phyloP scores from a whole-genome alignment of 192 early-diverging fungal species.

The Coemansia asiatica region DNA sequence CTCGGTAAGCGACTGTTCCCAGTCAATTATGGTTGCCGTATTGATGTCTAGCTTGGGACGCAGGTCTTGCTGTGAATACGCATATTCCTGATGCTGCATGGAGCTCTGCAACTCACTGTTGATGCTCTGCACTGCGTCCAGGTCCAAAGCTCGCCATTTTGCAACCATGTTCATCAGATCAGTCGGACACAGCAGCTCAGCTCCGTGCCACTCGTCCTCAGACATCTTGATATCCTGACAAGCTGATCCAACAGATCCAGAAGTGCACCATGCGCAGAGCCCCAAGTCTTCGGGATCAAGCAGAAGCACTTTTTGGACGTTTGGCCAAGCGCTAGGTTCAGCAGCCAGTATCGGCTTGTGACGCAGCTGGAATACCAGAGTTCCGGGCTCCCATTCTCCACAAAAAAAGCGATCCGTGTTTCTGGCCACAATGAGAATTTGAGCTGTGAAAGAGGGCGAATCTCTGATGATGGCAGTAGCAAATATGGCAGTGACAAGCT shows the following conservation, averaged over 20 bases:
- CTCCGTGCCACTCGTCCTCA: neutral
- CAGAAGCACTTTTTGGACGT: conserved; percentile 3
- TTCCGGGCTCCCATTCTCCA: conserved; percentile 15
- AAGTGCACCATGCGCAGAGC: conserved; percentile 7
- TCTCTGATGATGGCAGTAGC: conserved; percentile 16
- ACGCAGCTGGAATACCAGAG: conserved; percentile 21
- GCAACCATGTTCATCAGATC: neutral
- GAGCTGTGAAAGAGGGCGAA: conserved; percentile 1
- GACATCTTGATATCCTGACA: too few relatives aligned
- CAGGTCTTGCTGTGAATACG: conserved; percentile 16
- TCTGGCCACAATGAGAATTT: conserved; percentile 9
- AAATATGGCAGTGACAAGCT: conserved; percentile 18
- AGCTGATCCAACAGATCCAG: neutral
- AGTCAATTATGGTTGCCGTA: conserved; percentile 36
- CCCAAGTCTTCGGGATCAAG: conserved; percentile 26
- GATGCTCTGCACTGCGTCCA: conserved; percentile 20
- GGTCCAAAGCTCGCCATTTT: neutral
- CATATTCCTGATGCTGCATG: conserved; percentile 35
- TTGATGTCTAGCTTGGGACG: conserved; percentile 11
- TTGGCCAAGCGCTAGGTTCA: neutral
- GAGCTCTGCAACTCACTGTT: conserved; percentile 49
- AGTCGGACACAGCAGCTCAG: conserved; percentile 7
- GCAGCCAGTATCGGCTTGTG: conserved; percentile 18
- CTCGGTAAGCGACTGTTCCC: conserved; percentile 59
- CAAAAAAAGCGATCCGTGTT: neutral